Evolutionary conservation across 169 alveolate genomes (phyloP), one percentile per base, ranked within the genome.

Genomic region (Babesia sp.): DNA sequence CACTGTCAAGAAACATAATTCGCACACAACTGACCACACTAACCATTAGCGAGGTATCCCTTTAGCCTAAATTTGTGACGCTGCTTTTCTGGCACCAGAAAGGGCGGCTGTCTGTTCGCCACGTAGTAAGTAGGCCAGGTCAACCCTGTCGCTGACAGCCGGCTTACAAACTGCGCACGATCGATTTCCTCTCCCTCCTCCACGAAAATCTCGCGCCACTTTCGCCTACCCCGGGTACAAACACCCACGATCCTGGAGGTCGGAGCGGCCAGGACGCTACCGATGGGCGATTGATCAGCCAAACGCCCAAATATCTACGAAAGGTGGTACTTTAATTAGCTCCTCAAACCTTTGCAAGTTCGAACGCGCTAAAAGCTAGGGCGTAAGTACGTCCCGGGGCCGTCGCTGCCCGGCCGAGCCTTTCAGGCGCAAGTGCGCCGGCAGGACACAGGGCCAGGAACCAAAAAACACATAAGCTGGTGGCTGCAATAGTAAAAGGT

Each of bases 71-170:
- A 78, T 45, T 46, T 68, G 58, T 67, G 69, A 18, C 84, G 67
- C 37, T 55, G 68, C 60, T 61, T 80, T 20, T 56, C 61, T 20
- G 88, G 88, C 31, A 80, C 67, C 33, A 80, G 72, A 44, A 71
- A 80, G 28, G 84, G 88, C 11, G 77, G 60, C 44, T 61, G 64
- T 12, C 66, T 4, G 72, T 80, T 71, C 28, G 84, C 71, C 22
- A 59, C 71, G 44, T 60, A 71, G 61, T 80, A 58, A 37, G 50
- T 57, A 0, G 88, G 88, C 88, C 88, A 80, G 33, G 22, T 22
- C 8, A 80, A 57, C 42, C 20, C 56, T 20, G 54, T 44, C 5
- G 39, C 64, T 16, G 64, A 26, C 7, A 80, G 72, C 48, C 84
- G 75, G 45, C 63, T 45, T 8, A 29, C 3, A 36, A 80, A 80